Evolutionary conservation across 2,329 filamentous ascomycete species (phyloP).

Genomic region (Ustulina deusta): DNA sequence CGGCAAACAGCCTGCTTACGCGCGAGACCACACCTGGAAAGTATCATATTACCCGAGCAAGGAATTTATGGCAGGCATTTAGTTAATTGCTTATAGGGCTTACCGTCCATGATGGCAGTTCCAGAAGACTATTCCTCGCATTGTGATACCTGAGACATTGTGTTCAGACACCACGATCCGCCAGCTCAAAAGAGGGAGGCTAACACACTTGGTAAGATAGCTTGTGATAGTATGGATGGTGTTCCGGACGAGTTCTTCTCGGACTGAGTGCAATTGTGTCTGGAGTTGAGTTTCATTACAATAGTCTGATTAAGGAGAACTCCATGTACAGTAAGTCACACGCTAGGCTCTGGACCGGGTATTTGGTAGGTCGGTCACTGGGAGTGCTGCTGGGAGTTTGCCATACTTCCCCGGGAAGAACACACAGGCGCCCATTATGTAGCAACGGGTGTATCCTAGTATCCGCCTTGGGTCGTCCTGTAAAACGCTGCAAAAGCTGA

Average conservation of each 20-base stretch:
- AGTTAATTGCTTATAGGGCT: background rate
- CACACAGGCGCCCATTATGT: background rate
- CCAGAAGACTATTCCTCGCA: background rate
- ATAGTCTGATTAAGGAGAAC: background rate
- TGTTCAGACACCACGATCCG: background rate
- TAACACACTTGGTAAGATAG: constrained; percentile 7
- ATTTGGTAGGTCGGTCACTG: too few species aligned
- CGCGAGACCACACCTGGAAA: background rate
- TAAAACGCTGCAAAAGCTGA: background rate
- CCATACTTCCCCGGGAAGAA: background rate
- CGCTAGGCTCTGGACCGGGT: background rate
- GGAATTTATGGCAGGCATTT: background rate
- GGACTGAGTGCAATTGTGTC: constrained; percentile 1
- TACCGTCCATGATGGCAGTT: background rate
- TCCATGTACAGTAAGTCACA: background rate
- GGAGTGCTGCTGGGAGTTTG: background rate
- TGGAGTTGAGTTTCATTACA: background rate
- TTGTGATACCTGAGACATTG: constrained; percentile 8
- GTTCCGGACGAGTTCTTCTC: too few species aligned
- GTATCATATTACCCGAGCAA: background rate
- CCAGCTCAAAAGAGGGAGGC: background rate
- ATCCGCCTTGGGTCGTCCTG: background rate
- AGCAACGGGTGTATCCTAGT: background rate
- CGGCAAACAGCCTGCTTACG: background rate
- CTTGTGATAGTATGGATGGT: background rate